Base-by-base conservation (phyloP, 768 basidiomycete genomes). In the Lentinula lateritia region DNA sequence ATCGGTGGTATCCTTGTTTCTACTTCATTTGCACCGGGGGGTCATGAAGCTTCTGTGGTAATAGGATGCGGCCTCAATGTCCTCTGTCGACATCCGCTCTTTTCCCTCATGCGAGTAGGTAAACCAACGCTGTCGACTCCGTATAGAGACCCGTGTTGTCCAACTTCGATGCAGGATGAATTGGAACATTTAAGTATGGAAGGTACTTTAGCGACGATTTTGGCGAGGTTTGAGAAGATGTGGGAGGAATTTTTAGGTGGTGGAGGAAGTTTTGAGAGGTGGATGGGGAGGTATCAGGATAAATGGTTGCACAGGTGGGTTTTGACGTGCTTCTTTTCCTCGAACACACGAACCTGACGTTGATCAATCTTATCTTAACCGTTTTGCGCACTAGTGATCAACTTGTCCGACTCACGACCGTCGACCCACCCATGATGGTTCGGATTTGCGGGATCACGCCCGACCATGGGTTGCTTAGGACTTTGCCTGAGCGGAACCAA, bases 391-490 rank as follows among this genome's bases (percentile, higher is more conserved):
- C n/a, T 71, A 95, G 93, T 1, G 88, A 92, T 67, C 90, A 95
- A 72, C 75, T 84, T 6, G 89, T 98, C 34, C 93, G 88, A 2
- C 74, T 98, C 53, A 90, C 91, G 0, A 91, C 92, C 0, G 84
- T 82, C 0, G 81, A 74, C 0, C 95, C 95, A 5, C 85, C 83
- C 45, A 80, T 78, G 23, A 71, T 71, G 4, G 92, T 93, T 20
- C 86, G 90, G 28, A 93, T 98, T 61, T 75, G 83, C 2, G 90
- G 93, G 9, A 92, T 99, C 68, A 95, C 95, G 0, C 77, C 83
- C 2, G 93, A 98, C 63, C 80, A 95, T 68, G 96, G 97, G 0
- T 76, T 98, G 36, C 75, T 99, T 61, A 83, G 93, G 55, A 97
- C 95, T 7, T 71, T 91, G 39, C 86, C 86, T 2, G 86, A 89